phyloP scores from a whole-genome alignment of 139 green algal genomes.

The Tetradesmus lagerheimii region DNA sequence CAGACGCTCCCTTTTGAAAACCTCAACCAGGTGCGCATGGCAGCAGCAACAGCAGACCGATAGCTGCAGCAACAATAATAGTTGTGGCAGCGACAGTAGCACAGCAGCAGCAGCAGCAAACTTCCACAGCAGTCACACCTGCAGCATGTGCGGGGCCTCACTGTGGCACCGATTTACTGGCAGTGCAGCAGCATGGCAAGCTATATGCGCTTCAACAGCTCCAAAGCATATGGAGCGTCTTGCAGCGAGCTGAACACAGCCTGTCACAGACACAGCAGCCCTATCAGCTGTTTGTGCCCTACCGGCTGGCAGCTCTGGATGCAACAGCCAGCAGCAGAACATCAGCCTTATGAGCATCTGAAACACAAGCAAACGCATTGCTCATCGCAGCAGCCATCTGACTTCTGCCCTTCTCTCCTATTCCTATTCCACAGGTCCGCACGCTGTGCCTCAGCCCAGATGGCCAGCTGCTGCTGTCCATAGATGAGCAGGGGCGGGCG shows the following conservation, averaged over 20 bases:
- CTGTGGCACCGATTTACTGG: neutral
- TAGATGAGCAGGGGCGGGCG: constrained; percentile 87
- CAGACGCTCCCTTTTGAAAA: constrained; percentile 90
- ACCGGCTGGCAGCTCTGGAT: no score
- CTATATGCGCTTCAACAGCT: neutral
- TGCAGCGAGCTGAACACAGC: no score
- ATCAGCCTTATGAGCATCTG: neutral
- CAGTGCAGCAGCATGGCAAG: neutral
- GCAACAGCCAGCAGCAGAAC: neutral
- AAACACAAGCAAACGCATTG: no score
- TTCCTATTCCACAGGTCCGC: constrained; percentile 69
- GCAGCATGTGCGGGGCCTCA: neutral
- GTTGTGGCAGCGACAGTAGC: neutral
- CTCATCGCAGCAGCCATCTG: neutral
- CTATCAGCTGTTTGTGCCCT: no score
- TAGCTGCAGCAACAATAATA: neutral
- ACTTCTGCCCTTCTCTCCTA: neutral
- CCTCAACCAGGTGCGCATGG: constrained; percentile 64
- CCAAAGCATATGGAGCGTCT: no score
- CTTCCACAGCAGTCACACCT: neutral
- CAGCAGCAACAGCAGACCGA: neutral
- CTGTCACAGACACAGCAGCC: no score
- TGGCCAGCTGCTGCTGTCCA: constrained; percentile 85
- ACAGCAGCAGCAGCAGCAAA: neutral
- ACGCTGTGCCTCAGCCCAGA: constrained; percentile 85